Evolutionary conservation across 78 protist species (phyloP).

Genomic region (Bigelowiella natans): DNA sequence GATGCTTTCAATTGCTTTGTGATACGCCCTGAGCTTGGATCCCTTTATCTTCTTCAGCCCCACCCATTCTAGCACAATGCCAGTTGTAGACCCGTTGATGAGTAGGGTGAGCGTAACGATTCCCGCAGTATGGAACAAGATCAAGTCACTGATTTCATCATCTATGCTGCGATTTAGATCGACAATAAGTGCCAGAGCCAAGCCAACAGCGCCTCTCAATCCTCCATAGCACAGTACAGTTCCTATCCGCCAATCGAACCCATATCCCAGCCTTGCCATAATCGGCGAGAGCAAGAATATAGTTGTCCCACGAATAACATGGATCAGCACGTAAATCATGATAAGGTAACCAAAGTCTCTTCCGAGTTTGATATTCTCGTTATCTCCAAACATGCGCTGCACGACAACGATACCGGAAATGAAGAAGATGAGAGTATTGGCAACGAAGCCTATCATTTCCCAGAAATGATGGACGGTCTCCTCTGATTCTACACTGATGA

Average conservation of each 20-base stretch:
- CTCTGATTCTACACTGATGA: neutral
- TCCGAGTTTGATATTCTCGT: neutral
- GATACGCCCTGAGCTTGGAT: neutral
- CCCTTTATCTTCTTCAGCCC: neutral
- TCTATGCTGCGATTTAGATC: too few species aligned
- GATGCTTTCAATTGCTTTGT: neutral
- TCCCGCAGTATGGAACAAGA: neutral
- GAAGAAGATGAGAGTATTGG: neutral
- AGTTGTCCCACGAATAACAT: neutral
- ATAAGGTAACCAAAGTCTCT: neutral
- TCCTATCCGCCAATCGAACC: neutral
- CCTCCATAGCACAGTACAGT: neutral
- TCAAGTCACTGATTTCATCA: neutral
- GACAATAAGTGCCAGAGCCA: neutral
- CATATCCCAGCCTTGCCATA: too few species aligned
- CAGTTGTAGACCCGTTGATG: neutral
- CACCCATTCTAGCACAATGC: neutral
- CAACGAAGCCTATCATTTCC: neutral
- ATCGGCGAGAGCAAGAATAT: neutral
- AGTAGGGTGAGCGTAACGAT: neutral
- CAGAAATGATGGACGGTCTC: neutral
- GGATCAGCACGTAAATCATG: constrained; percentile 1
- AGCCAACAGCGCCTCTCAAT: neutral
- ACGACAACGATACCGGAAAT: neutral
- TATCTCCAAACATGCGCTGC: neutral